Evolutionary conservation across 768 basidiomycete genomes (phyloP), one percentile per base, ranked within the genome.

Genomic region (Suillus luteus): DNA sequence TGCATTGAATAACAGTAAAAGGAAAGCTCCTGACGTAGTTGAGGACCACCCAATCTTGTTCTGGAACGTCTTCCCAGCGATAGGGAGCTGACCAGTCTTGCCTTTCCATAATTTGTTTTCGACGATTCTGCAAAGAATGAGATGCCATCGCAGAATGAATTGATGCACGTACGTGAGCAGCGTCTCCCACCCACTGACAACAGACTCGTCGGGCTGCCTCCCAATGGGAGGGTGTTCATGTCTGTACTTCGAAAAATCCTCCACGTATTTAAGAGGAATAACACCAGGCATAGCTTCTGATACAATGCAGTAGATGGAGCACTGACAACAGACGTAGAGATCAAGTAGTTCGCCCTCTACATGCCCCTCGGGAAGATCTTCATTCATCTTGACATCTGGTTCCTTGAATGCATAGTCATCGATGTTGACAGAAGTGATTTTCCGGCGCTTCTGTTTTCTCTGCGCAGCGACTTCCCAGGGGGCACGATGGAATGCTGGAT

Each of bases 241-340:
- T 74, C 86, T 92, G 59, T 92, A 89, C 46, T 81, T 80, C 9
- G 81, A 74, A 60, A 91, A 85, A 64, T 86, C 86, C 38, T 91
- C 86, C 67, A 91, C 75, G 62, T 82, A 77, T 66, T 83, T 84
- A 55, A 79, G 75, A 9, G 89, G 85, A 64, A 95, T 80, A 49
- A 94, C 86, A 5, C 90, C 92, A 43, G 91, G 85, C 55, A 93
- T 87, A 59, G 88, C 78, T 17, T 83, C 81, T 27, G 89, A 91
- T 1, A 85, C 87, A 44, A 92, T 80, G 67, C 88, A 86, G 70
- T 89, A 91, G 66, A 89, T 75, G 27, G 87, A 87, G 73, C 93
- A 95, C 70, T 93, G 92, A 70, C 93, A 94, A 73, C 93, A 95
- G 52, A 93, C 79, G 70, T 90, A 94, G 35, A 93, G 80, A 73